These are phyloP conservation scores for Magnolia changhungtana DNA, from an alignment of 164 flowering plant genomes.

Conservation along the genomic window DNA sequence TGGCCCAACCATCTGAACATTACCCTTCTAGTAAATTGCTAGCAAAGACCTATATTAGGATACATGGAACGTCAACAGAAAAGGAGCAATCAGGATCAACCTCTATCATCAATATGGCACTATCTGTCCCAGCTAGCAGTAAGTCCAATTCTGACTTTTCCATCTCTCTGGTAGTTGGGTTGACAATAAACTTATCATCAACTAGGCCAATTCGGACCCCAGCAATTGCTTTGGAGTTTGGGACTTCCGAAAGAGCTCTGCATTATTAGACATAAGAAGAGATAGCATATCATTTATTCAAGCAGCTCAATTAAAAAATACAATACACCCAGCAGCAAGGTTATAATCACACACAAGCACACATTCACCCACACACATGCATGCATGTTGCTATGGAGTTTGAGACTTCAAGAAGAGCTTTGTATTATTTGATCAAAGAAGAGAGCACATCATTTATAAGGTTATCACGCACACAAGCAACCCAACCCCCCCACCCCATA, in stretches of 20 bases:
- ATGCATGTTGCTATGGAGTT: no score
- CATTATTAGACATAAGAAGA: slow-evolving; percentile 2
- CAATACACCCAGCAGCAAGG: neutral
- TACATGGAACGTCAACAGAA: neutral
- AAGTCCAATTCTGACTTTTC: slow-evolving; percentile 77
- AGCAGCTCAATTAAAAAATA: neutral
- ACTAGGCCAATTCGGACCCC: slow-evolving; percentile 83
- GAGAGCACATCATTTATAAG: no score
- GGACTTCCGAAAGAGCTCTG: slow-evolving; percentile 90
- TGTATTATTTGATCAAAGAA: no score
- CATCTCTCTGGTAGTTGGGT: slow-evolving; percentile 85
- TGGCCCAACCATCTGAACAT: no score
- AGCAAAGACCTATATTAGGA: neutral
- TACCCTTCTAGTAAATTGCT: neutral
- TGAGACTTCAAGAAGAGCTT: no score
- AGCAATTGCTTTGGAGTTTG: slow-evolving; percentile 58
- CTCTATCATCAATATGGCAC: slow-evolving; percentile 92
- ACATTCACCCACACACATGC: neutral
- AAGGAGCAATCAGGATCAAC: slow-evolving; percentile 22
- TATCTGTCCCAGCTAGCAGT: slow-evolving; percentile 72
- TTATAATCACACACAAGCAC: neutral
- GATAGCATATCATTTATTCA: no score
- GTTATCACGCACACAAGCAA: no score
- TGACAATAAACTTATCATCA: slow-evolving; percentile 63
- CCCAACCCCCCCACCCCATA: no score